Evolutionary conservation across 192 early-diverging fungal species (phyloP).

Genomic region (Linnemannia hyalina): DNA sequence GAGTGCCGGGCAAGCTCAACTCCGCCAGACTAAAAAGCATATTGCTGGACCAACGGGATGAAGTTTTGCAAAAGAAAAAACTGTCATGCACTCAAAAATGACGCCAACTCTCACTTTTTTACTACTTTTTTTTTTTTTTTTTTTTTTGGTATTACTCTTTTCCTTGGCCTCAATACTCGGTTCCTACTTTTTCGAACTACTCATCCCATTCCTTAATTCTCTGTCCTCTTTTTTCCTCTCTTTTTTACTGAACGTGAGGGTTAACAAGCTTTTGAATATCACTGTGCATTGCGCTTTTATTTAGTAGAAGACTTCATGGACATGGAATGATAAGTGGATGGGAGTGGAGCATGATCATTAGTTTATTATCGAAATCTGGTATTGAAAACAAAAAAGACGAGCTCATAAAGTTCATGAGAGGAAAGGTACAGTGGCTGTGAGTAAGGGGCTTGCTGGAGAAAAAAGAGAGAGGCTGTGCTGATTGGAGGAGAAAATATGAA

Average conservation of each 20-base stretch:
- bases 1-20: neutral
- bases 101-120: neutral
- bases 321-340: neutral
- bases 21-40: neutral
- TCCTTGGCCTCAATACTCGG: no score
- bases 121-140: neutral
- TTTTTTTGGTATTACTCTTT: neutral
- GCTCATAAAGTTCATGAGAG: neutral
- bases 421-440: neutral
- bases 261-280: neutral
- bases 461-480: conserved; percentile 1
- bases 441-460: neutral
- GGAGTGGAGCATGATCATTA: neutral
- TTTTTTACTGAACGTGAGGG: neutral
- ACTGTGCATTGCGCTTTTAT: neutral
- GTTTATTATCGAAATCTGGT: neutral
- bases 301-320: neutral
- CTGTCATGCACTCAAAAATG: conserved; percentile 2
- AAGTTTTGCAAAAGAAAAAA: neutral
- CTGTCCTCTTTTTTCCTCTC: neutral
- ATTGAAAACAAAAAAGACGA: neutral
- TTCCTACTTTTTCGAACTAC: no score
- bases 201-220: neutral
- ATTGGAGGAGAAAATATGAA: neutral
- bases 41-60: neutral